Evolutionary conservation across 2,329 filamentous ascomycete species (phyloP).

Genomic region (Beauveria brongniartii): DNA sequence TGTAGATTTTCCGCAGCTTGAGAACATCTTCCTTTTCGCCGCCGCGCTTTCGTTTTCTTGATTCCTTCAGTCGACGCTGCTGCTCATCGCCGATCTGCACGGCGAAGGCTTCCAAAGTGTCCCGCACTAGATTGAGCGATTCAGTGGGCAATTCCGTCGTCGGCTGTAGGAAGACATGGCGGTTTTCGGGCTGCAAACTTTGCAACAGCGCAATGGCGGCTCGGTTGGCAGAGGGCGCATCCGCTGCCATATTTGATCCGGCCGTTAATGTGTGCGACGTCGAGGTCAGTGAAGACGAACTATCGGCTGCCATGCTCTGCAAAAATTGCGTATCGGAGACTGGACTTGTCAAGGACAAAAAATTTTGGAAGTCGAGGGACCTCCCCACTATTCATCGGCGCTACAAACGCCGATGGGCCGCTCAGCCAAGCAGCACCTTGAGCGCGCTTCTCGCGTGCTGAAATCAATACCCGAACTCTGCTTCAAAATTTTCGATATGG

Average conservation of each 20-base stretch:
- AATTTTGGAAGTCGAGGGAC: not conserved
- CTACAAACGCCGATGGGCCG: constrained; percentile 1
- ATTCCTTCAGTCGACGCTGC: constrained; percentile 57
- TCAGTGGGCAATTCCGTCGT: constrained; percentile 56
- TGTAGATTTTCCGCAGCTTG: constrained; percentile 74
- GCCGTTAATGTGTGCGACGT: constrained; percentile 56
- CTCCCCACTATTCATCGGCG: constrained; percentile 12
- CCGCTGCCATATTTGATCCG: constrained; percentile 33
- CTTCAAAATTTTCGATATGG: too few species aligned
- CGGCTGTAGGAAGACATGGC: constrained; percentile 73
- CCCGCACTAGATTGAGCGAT: constrained; percentile 69
- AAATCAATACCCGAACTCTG: too few species aligned
- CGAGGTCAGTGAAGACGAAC: constrained; percentile 53
- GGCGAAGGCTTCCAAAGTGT: constrained; percentile 71
- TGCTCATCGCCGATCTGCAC: constrained; percentile 66
- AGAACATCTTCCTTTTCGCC: constrained; percentile 46
- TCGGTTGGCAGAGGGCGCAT: constrained; percentile 21
- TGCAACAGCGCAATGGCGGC: constrained; percentile 42
- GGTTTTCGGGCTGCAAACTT: constrained; percentile 48
- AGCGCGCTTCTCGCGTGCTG: too few species aligned
- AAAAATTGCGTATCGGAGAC: not conserved
- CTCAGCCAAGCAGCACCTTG: not conserved
- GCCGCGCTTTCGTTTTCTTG: constrained; percentile 69
- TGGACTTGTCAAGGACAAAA: not conserved
- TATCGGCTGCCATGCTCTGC: constrained; percentile 30